Percentiles rank a stretch among this genome's conserved stretches.
Evolutionary conservation across 805 yeast genomes (phyloP).

Genomic region (Kuraishia ogatae): DNA sequence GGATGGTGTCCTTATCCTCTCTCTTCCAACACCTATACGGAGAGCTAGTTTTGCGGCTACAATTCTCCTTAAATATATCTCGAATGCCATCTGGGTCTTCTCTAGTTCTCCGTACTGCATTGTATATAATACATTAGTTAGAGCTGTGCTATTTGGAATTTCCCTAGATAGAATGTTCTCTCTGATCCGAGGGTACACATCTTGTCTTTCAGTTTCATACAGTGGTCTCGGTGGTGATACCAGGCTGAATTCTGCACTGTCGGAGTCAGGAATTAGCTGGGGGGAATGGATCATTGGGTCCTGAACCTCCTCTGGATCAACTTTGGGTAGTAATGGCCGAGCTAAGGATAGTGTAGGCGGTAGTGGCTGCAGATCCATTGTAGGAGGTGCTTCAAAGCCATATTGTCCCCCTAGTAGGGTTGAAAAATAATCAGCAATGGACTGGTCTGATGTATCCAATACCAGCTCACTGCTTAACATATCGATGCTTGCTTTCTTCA

Average conservation of each 20-base stretch:
- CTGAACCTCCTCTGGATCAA: too few species aligned
- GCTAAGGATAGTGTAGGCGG: too few species aligned
- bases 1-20: constrained; percentile 12
- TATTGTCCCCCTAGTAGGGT: neutral
- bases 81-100: constrained; percentile 15
- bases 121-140: too few species aligned
- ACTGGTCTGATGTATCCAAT: constrained; percentile 10
- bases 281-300: neutral
- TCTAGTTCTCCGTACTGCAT: constrained; percentile 4
- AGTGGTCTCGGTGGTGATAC: neutral
- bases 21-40: constrained; percentile 12
- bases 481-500: constrained; percentile 8
- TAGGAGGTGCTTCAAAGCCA: neutral
- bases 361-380: neutral
- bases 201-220: constrained; percentile 9
- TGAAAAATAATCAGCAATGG: constrained; percentile 7
- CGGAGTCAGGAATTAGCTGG: neutral
- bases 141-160: constrained; percentile 11
- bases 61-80: constrained; percentile 22
- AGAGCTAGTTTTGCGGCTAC: constrained; percentile 20
- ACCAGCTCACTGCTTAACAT: constrained; percentile 3
- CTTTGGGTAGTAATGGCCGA: too few species aligned
- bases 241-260: neutral
- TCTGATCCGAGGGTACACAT: constrained; percentile 10
- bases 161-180: constrained; percentile 18